These are phyloP conservation scores for Debaryomycetaceae sp. DNA, from an alignment of 1,139 yeast species.

Conservation along the genomic window DNA sequence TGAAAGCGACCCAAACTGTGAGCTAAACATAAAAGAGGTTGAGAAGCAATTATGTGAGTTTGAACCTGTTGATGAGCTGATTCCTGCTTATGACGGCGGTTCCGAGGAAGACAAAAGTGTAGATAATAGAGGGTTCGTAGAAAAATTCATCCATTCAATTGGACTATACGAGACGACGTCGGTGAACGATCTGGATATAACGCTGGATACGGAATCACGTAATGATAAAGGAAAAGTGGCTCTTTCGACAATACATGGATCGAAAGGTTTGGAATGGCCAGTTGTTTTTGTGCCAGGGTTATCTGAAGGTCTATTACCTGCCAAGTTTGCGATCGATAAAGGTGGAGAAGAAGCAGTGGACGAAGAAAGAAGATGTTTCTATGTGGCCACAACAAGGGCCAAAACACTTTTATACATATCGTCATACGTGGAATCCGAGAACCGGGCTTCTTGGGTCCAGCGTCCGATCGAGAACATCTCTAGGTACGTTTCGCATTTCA, in stretches of 20 bases:
- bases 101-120: slow-evolving; percentile 13
- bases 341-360: slow-evolving; percentile 39
- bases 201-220: slow-evolving; percentile 5
- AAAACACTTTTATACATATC: slow-evolving; percentile 42
- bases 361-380: slow-evolving; percentile 82
- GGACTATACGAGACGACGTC: slow-evolving; percentile 47
- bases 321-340: slow-evolving; percentile 32
- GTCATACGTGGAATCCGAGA: slow-evolving; percentile 25
- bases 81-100: slow-evolving; percentile 39
- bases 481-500: slow-evolving; percentile 22
- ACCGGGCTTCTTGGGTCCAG: slow-evolving; percentile 16
- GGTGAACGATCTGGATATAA: background rate
- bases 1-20: slow-evolving; percentile 18
- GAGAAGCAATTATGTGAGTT: slow-evolving; percentile 38
- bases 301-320: slow-evolving; percentile 60
- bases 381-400: slow-evolving; percentile 88
- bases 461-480: slow-evolving; percentile 23
- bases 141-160: slow-evolving; percentile 56
- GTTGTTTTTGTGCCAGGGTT: slow-evolving; percentile 78
- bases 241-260: slow-evolving; percentile 78
- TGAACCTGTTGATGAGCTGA: slow-evolving; percentile 50
- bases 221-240: slow-evolving; percentile 28
- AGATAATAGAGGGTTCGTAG: slow-evolving; percentile 32
- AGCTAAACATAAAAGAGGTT: slow-evolving; percentile 43
- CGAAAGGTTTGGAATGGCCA: slow-evolving; percentile 96